These are phyloP conservation scores for Comarum palustre DNA, from an alignment of 306 rosid species.

Conservation along the genomic window DNA sequence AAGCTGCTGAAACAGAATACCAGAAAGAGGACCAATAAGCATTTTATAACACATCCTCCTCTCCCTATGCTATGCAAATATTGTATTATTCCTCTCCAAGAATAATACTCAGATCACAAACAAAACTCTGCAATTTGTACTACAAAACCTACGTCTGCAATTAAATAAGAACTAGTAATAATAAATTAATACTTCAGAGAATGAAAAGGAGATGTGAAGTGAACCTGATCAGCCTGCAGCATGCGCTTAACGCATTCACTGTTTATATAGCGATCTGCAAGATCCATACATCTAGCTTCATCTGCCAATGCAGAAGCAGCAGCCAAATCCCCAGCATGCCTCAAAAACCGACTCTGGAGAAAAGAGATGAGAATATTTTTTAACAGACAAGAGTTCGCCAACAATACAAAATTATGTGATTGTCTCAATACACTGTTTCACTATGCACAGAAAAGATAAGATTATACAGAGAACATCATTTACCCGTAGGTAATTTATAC, in stretches of 20 bases:
- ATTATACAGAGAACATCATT: background rate
- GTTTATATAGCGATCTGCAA: slow-evolving; percentile 92
- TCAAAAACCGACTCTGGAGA: slow-evolving; percentile 90
- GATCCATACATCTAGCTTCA: slow-evolving; percentile 96
- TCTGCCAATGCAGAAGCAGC: slow-evolving; percentile 96
- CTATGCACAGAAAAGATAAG: background rate
- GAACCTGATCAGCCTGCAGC: slow-evolving; percentile 98
- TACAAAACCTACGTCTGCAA: background rate
- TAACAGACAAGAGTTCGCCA: slow-evolving; percentile 3
- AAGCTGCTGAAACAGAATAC: background rate
- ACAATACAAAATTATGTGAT: background rate
- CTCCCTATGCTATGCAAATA: background rate
- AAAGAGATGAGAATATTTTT: slow-evolving; percentile 14
- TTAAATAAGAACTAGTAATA: background rate
- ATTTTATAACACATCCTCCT: background rate
- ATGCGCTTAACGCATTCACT: slow-evolving; percentile 97
- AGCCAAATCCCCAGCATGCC: slow-evolving; percentile 90
- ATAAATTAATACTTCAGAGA: background rate
- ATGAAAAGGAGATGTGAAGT: background rate
- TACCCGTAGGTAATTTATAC: background rate
- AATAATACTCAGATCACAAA: background rate
- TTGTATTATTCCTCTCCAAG: background rate
- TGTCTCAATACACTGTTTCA: background rate
- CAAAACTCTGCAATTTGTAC: background rate
- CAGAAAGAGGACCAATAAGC: background rate